These are phyloP conservation scores for Eucalyptus tenuipes DNA, from an alignment of 345 rosid species.

Conservation along the genomic window DNA sequence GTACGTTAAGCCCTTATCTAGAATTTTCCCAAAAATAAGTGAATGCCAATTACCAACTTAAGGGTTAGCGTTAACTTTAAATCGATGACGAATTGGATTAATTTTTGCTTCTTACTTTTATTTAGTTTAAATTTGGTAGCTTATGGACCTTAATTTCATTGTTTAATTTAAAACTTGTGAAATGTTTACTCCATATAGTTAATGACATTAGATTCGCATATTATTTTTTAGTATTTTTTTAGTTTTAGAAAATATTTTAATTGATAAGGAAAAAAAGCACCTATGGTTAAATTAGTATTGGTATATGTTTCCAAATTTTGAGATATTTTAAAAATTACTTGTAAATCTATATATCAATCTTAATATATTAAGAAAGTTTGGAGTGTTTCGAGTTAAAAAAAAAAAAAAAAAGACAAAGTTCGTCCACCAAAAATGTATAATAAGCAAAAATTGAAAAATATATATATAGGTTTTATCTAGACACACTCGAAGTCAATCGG, in stretches of 20 bases:
- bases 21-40: not conserved
- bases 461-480: not conserved
- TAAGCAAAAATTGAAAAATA: not conserved
- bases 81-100: not conserved
- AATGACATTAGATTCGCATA: not conserved
- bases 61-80: not conserved
- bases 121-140: not conserved
- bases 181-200: not conserved
- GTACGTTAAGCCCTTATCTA: accelerated
- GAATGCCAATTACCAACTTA: not conserved
- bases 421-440: not conserved
- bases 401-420: not conserved
- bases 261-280: too few relatives aligned
- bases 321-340: too few relatives aligned
- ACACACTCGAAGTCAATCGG: not conserved
- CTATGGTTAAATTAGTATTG: too few relatives aligned
- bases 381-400: not conserved
- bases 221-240: not conserved
- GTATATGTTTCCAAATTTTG: too few relatives aligned
- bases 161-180: not conserved
- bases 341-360: not conserved
- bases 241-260: not conserved
- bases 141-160: not conserved
- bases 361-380: not conserved
- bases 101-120: not conserved